Evolutionary conservation across 495 filamentous ascomycete species (phyloP).

Genomic region (Patellaria atrata): DNA sequence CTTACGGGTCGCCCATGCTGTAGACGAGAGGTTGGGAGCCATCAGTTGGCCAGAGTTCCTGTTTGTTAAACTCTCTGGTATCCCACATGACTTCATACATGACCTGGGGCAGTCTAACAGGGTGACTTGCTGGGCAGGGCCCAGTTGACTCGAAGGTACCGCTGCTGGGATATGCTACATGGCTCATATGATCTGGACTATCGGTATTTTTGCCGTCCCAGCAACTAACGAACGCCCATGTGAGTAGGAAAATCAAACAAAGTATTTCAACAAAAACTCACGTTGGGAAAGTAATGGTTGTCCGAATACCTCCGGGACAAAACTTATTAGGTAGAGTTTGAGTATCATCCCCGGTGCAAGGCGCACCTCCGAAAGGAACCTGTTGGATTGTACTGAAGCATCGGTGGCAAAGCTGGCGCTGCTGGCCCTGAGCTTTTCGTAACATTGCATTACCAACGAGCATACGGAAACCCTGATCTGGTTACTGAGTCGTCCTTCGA

Average conservation of each 20-base stretch:
- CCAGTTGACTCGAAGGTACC: slow-evolving; percentile 28
- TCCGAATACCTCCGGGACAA: slow-evolving; percentile 35
- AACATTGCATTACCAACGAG: slow-evolving; percentile 10
- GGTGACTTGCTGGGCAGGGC: slow-evolving; percentile 33
- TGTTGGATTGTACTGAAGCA: slow-evolving; percentile 32
- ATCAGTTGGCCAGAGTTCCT: slow-evolving; percentile 28
- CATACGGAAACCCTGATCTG: slow-evolving; percentile 15
- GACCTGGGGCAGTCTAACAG: slow-evolving; percentile 34
- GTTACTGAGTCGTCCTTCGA: not conserved
- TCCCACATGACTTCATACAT: slow-evolving; percentile 41
- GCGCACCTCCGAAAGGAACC: slow-evolving; percentile 35
- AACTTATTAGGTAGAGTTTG: slow-evolving; percentile 28
- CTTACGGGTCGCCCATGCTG: slow-evolving; percentile 36
- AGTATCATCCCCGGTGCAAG: slow-evolving; percentile 37
- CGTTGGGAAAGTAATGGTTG: slow-evolving; percentile 36
- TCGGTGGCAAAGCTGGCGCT: slow-evolving; percentile 31
- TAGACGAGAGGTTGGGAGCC: slow-evolving; percentile 35
- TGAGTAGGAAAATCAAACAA: not conserved
- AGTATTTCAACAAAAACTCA: slow-evolving; percentile 12
- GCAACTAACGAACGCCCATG: slow-evolving; percentile 23
- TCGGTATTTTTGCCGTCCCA: slow-evolving; percentile 41
- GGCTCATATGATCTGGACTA: slow-evolving; percentile 35
- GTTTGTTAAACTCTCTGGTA: slow-evolving; percentile 30
- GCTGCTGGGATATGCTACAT: slow-evolving; percentile 31
- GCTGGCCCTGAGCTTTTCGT: slow-evolving; percentile 5